Base-by-base conservation (phyloP, 2,329 filamentous ascomycete species). In the Neopestalotiopsis sp. region DNA sequence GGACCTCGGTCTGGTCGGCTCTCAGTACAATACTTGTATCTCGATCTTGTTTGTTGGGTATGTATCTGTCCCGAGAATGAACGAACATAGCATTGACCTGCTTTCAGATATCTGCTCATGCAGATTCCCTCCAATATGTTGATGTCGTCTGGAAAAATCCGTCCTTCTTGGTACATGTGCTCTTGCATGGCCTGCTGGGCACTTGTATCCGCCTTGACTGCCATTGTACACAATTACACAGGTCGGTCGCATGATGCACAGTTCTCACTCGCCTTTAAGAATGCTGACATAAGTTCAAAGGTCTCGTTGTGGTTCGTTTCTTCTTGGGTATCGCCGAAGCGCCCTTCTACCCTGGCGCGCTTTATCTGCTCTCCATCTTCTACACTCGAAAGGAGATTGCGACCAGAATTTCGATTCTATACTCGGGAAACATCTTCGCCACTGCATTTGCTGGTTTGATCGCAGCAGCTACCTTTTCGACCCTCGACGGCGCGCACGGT, bases 351-450 rank as follows among this genome's bases (percentile, higher is more conserved):
- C 84, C 86, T 0, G 86, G 86, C 12, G 83, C 81, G 1, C 74
- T 86, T 4, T 84, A 86, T 68, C 80, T 86, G 30, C 78, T 88
- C 4, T 83, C 82, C 5, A 81, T 84, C 62, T 88, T 84, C 76
- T 88, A 88, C 75, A 87, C 84, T 2, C 79, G 83, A 61, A 82
- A 85, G 73, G 80, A 82, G 73, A 72, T 83, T 30, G 74, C 78
- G 34, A 69, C 76, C 40, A 75, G 81, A 67, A 79, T 82, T 62
- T 79, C 80, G 5, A 78, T 84, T 30, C 75, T 84, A n/a, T 83
- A 84, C 66, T 76, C 80, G 1, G 80, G 79, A 1, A 79, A 79
- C 67, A 78, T 80, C 32, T 71, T 81, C 20, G 77, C 81, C 17
- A 78, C 77, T 4, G 77, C 78, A 13, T 82, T 83, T 65, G 78